A percentile compares a stretch with the other conserved stretches of the same genome.
Conservation (phyloP, 225 moss, liverwort and hornwort genomes). For the Climacium dendroides region DNA sequence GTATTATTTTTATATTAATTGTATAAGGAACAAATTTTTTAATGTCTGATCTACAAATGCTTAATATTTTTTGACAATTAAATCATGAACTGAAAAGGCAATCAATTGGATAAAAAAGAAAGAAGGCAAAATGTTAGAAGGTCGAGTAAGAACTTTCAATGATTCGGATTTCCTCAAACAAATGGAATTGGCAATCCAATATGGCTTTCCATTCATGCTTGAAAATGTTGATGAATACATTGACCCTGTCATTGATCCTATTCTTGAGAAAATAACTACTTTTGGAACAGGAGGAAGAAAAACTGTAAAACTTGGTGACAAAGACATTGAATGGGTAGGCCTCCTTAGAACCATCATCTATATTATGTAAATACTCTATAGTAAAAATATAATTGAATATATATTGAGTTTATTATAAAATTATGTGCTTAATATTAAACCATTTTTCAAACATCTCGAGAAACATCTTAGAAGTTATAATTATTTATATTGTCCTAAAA, state of each 20-base stretch:
- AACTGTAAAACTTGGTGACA: conserved; percentile 73
- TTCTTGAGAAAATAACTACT: conserved; percentile 59
- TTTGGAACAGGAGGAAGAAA: conserved; percentile 48
- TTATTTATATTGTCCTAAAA: too few species aligned
- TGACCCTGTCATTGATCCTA: conserved; percentile 89
- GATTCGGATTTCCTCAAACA: conserved; percentile 86
- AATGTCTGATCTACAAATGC: background rate
- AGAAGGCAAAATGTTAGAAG: conserved; percentile 88
- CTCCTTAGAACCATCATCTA: background rate
- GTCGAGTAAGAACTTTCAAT: conserved; percentile 74
- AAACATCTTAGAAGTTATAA: background rate
- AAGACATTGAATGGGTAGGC: conserved; percentile 83
- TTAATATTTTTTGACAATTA: background rate
- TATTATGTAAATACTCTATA: too few species aligned
- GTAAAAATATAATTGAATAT: too few species aligned
- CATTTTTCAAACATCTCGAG: too few species aligned
- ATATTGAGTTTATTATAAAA: background rate
- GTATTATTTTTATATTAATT: background rate
- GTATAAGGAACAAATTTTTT: background rate
- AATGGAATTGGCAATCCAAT: conserved; percentile 86
- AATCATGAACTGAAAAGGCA: conserved; percentile 24
- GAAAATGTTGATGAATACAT: conserved; percentile 98
- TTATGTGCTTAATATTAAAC: background rate
- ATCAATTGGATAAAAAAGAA: conserved; percentile 92
- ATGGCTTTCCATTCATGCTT: conserved; percentile 87